These are phyloP conservation scores for Arabidopsis arenosa DNA, from an alignment of 345 rosid genomes.

Conservation along the genomic window DNA sequence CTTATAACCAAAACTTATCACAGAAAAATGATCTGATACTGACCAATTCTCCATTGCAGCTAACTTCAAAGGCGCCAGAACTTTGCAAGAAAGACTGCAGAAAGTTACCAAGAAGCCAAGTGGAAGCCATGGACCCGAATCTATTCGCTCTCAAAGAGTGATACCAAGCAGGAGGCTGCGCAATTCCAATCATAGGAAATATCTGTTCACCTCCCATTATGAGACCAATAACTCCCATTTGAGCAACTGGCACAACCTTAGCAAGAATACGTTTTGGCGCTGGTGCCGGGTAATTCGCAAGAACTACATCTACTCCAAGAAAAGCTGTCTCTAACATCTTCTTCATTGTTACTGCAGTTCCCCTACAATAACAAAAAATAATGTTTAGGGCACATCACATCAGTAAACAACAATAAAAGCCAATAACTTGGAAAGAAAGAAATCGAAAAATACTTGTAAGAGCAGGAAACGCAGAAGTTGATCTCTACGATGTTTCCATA, in stretches of 20 bases:
- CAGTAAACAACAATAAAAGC: no score
- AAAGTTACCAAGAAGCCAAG: conserved; percentile 81
- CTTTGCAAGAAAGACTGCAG: conserved; percentile 72
- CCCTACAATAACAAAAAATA: conserved; percentile 45
- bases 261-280: conserved; percentile 59
- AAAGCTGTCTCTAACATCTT: conserved; percentile 70
- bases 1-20: neutral
- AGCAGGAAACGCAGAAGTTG: conserved; percentile 46
- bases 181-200: conserved; percentile 67
- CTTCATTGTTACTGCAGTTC: conserved; percentile 70
- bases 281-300: conserved; percentile 70
- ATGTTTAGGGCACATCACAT: neutral
- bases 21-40: conserved; percentile 13
- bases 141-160: conserved; percentile 64
- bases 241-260: conserved; percentile 65
- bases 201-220: conserved; percentile 70
- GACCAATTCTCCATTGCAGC: conserved; percentile 65
- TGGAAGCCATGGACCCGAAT: conserved; percentile 73
- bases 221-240: conserved; percentile 64
- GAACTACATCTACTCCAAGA: conserved; percentile 71
- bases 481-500: conserved; percentile 62
- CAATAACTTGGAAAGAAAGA: no score
- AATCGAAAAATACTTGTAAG: neutral
- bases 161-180: conserved; percentile 67
- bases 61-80: conserved; percentile 83